Percentiles rank a stretch among this genome's conserved stretches.
Conservation (phyloP, 2,329 filamentous ascomycete genomes). For the Fusarium sp. region DNA sequence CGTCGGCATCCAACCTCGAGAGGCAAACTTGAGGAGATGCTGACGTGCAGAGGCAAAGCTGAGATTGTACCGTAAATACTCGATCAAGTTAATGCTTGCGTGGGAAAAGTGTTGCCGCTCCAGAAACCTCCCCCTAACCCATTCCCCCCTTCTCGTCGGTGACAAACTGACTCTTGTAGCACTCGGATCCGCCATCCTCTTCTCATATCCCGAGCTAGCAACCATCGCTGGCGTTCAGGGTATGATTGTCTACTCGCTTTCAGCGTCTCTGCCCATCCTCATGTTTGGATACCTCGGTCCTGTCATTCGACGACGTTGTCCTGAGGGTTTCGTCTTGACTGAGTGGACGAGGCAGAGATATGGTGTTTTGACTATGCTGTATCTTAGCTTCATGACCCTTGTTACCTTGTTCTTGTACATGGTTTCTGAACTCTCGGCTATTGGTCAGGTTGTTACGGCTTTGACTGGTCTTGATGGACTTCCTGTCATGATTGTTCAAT, state of each 20-base stretch:
- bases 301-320: constrained; percentile 81
- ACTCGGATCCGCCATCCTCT: constrained; percentile 85
- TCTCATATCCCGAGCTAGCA: constrained; percentile 83
- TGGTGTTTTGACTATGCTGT: constrained; percentile 74
- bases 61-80: constrained; percentile 95
- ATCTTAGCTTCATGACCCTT: constrained; percentile 80
- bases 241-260: constrained; percentile 78
- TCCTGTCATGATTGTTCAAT: constrained; percentile 81
- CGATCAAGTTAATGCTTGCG: constrained; percentile 99
- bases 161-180: constrained; percentile 67
- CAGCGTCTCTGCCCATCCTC: constrained; percentile 77
- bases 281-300: constrained; percentile 80
- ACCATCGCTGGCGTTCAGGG: constrained; percentile 84
- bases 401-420: constrained; percentile 89
- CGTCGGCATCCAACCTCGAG: constrained; percentile 62
- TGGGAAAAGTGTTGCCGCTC: constrained; percentile 97
- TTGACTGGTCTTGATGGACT: constrained; percentile 80
- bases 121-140: constrained; percentile 48
- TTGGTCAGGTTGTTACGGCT: constrained; percentile 81
- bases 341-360: constrained; percentile 87
- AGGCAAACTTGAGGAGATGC: constrained; percentile 51
- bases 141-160: constrained; percentile 27
- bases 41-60: constrained; percentile 71
- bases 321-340: constrained; percentile 85
- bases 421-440: constrained; percentile 83